Evolutionary conservation across 805 yeast species (phyloP).

Genomic region (Yueomyces sinensis): DNA sequence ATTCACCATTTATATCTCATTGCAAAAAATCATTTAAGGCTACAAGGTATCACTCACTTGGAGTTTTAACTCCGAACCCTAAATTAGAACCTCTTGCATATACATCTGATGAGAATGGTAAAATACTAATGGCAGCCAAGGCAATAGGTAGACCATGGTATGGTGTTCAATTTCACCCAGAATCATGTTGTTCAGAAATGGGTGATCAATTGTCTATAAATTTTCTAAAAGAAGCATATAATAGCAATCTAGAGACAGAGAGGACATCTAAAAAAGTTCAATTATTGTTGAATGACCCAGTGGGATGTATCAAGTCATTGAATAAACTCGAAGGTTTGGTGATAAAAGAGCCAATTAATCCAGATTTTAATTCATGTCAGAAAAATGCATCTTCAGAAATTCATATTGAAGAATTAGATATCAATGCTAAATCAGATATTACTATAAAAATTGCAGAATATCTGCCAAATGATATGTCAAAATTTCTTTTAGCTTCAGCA

Average conservation of each 20-base stretch:
- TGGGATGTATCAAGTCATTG: conserved; percentile 2
- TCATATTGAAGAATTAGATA: conserved; percentile 3
- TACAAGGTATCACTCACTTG: conserved; percentile 84
- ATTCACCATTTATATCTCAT: conserved; percentile 29
- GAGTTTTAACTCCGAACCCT: conserved; percentile 25
- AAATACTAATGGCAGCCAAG: conserved; percentile 67
- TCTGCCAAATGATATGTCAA: conserved; percentile 33
- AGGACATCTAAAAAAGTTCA: conserved; percentile 3
- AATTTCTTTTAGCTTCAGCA: conserved; percentile 52
- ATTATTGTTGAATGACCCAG: neutral
- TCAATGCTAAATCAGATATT: conserved; percentile 8
- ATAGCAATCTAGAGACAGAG: conserved; percentile 14
- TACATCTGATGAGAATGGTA: conserved; percentile 32
- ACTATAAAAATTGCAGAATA: conserved; percentile 28
- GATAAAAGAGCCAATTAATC: conserved; percentile 5
- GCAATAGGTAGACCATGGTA: conserved; percentile 54
- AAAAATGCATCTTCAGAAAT: neutral
- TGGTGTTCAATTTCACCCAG: conserved; percentile 97
- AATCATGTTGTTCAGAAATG: conserved; percentile 67
- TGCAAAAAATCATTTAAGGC: conserved; percentile 38
- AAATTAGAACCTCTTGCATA: conserved; percentile 46
- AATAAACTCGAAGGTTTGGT: conserved; percentile 7
- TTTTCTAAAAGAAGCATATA: conserved; percentile 29
- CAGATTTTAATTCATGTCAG: conserved; percentile 2
- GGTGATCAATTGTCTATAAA: conserved; percentile 51